Percentiles rank a stretch among this genome's conserved stretches.
These are phyloP conservation scores for Neoboletus subvelutipes DNA, from an alignment of 768 basidiomycete genomes.

Conservation along the genomic window DNA sequence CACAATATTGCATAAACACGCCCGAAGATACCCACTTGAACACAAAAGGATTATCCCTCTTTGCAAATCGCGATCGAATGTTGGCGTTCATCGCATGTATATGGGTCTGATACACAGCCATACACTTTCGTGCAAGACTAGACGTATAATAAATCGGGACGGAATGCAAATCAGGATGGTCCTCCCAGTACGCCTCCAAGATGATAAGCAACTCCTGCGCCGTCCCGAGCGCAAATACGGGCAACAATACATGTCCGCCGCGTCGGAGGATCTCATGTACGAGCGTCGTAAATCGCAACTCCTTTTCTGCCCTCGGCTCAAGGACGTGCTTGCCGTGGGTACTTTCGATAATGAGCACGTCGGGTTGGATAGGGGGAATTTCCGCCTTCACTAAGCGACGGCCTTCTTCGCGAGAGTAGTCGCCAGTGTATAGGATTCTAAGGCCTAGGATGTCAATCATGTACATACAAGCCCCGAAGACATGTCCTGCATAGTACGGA, in stretches of 20 bases:
- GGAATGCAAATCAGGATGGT: conserved; percentile 88
- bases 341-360: conserved; percentile 95
- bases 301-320: conserved; percentile 85
- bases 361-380: conserved; percentile 84
- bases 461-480: conserved; percentile 96
- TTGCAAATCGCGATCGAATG: conserved; percentile 85
- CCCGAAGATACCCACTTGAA: no score
- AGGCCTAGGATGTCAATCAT: conserved; percentile 93
- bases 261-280: conserved; percentile 89
- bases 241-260: conserved; percentile 92
- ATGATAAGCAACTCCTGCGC: conserved; percentile 93
- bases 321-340: conserved; percentile 94
- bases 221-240: conserved; percentile 90
- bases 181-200: conserved; percentile 94
- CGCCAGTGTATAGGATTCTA: conserved; percentile 93
- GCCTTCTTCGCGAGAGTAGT: conserved; percentile 96
- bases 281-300: conserved; percentile 82
- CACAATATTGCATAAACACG: no score
- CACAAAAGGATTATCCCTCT: conserved; percentile 95
- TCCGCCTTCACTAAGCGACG: conserved; percentile 95
- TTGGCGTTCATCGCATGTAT: conserved; percentile 96
- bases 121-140: conserved; percentile 89
- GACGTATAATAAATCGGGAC: conserved; percentile 96
- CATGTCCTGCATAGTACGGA: conserved; percentile 96
- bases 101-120: conserved; percentile 96